Conservation (phyloP, 139 green algal genomes). For the Edaphochlamys debaryana region DNA sequence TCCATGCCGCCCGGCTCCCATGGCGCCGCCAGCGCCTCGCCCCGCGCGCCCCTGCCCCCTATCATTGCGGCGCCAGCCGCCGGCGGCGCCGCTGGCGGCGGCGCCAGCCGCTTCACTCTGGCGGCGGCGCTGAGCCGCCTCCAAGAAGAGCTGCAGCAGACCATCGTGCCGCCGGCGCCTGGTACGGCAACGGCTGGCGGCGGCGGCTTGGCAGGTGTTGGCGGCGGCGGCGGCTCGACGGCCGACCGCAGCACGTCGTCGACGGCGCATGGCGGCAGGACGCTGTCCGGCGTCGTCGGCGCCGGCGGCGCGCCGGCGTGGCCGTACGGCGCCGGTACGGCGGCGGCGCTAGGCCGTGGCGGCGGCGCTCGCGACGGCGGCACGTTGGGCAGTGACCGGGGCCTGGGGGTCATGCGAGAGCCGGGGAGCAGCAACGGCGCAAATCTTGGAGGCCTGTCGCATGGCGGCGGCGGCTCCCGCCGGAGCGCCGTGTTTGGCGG, state of each 20-base stretch:
- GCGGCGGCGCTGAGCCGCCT: conserved; percentile 19
- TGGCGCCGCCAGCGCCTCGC: not conserved
- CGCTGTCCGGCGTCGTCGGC: no score
- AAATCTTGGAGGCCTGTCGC: no score
- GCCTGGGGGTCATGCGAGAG: no score
- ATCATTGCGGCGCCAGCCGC: not conserved
- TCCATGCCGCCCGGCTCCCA: no score
- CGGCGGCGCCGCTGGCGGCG: not conserved
- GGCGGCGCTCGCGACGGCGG: not conserved
- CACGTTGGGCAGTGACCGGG: not conserved
- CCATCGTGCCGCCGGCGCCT: conserved; percentile 2
- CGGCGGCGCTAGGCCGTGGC: conserved; percentile 1
- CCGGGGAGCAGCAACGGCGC: conserved; percentile 31
- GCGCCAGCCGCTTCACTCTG: conserved; percentile 9
- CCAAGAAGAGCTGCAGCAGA: conserved; percentile 28
- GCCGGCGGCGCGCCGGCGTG: no score
- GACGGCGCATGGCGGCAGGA: no score
- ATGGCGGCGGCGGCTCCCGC: no score
- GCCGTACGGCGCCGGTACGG: not conserved
- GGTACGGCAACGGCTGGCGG: not conserved
- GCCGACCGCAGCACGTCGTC: no score
- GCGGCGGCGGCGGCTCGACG: no score
- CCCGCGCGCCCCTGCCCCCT: not conserved
- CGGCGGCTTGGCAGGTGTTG: not conserved
- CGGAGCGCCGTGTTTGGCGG: no score